Base-by-base conservation (phyloP, 108 stramenopile genomes). In the Ochromonas danica region DNA sequence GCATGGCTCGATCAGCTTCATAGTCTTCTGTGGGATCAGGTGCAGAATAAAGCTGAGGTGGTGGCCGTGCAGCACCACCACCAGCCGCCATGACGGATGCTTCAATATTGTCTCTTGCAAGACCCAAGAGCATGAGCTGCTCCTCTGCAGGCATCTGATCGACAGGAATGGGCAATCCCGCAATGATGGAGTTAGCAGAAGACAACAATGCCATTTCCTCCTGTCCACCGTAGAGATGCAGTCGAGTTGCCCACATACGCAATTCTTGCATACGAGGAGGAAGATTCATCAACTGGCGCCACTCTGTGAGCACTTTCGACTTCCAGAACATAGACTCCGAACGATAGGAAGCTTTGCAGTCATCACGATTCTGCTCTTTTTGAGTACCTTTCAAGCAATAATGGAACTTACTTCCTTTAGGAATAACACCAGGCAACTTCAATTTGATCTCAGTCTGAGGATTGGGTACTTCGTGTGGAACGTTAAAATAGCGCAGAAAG, bases 221-320 rank as follows among this genome's bases (percentile, higher is more conserved):
- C 27, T 75, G 40, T 6, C 51, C 72, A 10, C 72, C 72, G 31
- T 75, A 75, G 45, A 75, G 25, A 36, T 75, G 72, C 51, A 75
- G 25, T 36, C 72, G 6, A 27, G 25, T 75, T 14, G 72, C 72
- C 72, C 72, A 75, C 72, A 75, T 45, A 31, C 72, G 43, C 28
- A 75, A 60, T 31, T 75, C 72, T 75, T 60, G 45, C 28, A 75
- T n/a, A 30, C 72, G 14, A 3, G 72, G 72, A 27, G 72, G 72
- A 10, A 75, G 72, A 60, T 75, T 75, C 72, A 75, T 75, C 51
- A 41, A 14, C 40, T 75, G 36, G 40, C 72, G 72, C 72, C 72
- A 75, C 40, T 75, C 72, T 35, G 72, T 57, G 17, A 75, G 72
- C 51, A 60, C 51, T 75, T 75, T 75, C 40, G 51, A 57, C 51